Evolutionary conservation across 2,329 filamentous ascomycete species (phyloP).

Genomic region (Phymatotrichopsis omnivora): DNA sequence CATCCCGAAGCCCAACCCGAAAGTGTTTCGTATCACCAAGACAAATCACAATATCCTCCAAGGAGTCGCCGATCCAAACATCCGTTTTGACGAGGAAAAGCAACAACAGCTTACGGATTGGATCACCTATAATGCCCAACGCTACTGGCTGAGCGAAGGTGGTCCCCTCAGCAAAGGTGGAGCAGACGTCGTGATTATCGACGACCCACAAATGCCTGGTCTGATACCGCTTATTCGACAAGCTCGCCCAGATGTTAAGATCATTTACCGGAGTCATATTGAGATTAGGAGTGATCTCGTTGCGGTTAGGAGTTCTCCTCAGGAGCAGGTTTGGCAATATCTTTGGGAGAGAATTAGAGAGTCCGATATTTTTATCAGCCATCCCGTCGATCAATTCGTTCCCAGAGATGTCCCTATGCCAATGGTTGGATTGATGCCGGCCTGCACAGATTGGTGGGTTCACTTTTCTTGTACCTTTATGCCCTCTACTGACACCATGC

Average conservation of each 20-base stretch:
- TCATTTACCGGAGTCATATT: constrained; percentile 74
- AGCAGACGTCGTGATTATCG: constrained; percentile 66
- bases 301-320: constrained; percentile 51
- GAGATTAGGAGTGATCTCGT: constrained; percentile 68
- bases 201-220: constrained; percentile 76
- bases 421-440: constrained; percentile 65
- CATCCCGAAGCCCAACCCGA: constrained; percentile 68
- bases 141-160: constrained; percentile 60
- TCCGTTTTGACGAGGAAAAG: constrained; percentile 54
- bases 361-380: constrained; percentile 71
- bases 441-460: constrained; percentile 64
- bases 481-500: constrained; percentile 26
- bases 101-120: constrained; percentile 56
- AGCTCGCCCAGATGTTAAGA: constrained; percentile 58
- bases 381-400: constrained; percentile 67
- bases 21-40: constrained; percentile 74
- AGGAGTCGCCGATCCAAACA: constrained; percentile 56
- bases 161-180: constrained; percentile 61
- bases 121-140: constrained; percentile 61
- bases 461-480: neutral
- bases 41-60: constrained; percentile 84
- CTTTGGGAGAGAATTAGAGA: constrained; percentile 61
- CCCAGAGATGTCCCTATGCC: constrained; percentile 55
- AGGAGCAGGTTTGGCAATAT: constrained; percentile 64
- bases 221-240: constrained; percentile 66